A percentile compares a stretch with the other conserved stretches of the same genome.
These are phyloP conservation scores for Pholiota molesta DNA, from an alignment of 768 basidiomycete species.

Conservation along the genomic window DNA sequence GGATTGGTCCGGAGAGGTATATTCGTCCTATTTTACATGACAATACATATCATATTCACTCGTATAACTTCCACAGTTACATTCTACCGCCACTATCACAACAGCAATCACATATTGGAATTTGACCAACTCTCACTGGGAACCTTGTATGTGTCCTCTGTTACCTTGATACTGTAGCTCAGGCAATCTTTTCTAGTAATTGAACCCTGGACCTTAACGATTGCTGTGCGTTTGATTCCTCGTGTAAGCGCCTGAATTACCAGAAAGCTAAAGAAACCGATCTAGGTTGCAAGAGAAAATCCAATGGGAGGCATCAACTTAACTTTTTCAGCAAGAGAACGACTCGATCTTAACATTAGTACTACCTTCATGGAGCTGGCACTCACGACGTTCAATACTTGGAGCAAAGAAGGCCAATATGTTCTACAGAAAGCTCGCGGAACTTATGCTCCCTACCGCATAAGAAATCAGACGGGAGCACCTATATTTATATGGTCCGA, in stretches of 20 bases:
- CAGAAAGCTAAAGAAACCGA: not conserved
- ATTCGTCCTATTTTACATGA: conserved; percentile 17
- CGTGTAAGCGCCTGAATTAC: not conserved
- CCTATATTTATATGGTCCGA: conserved; percentile 87
- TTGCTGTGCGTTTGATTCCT: conserved; percentile 49
- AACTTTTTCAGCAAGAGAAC: conserved; percentile 72
- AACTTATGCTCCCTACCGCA: conserved; percentile 90
- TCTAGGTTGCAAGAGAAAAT: conserved; percentile 57
- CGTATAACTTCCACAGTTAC: conserved; percentile 53
- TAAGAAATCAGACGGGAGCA: conserved; percentile 91
- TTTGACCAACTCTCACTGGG: conserved; percentile 96
- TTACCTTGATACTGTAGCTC: not conserved
- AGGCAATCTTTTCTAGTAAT: conserved; percentile 60
- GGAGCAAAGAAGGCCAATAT: conserved; percentile 73
- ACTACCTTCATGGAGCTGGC: conserved; percentile 88
- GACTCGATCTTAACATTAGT: conserved; percentile 90
- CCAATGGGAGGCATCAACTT: conserved; percentile 55
- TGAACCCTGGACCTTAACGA: conserved; percentile 92
- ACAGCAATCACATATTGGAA: conserved; percentile 96
- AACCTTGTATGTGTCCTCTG: conserved; percentile 64
- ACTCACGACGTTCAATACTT: conserved; percentile 70
- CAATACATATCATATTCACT: not conserved
- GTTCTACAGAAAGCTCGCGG: conserved; percentile 81
- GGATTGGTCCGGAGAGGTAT: conserved; percentile 93
- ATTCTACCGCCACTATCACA: conserved; percentile 80